A percentile compares a stretch with the other conserved stretches of the same genome.
Evolutionary conservation across 2,329 filamentous ascomycete genomes (phyloP).

Genomic region (Clarireedia paspali): DNA sequence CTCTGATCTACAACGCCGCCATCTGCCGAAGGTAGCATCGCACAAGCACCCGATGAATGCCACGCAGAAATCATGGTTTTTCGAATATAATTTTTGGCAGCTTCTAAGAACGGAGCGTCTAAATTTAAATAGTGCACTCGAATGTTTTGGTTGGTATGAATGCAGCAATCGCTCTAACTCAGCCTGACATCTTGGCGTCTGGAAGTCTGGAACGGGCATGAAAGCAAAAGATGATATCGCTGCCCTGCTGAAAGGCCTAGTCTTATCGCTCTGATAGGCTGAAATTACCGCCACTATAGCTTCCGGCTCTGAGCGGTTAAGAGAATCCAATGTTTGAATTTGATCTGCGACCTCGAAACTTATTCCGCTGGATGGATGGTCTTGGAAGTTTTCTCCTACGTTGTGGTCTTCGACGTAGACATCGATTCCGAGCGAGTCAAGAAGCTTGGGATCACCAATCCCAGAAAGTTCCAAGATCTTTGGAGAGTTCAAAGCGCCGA

Average conservation of each 20-base stretch:
- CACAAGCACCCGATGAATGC: conserved; percentile 14
- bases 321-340: not conserved
- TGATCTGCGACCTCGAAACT: conserved; percentile 3
- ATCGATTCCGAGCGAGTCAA: not conserved
- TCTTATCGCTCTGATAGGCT: not conserved
- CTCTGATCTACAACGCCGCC: conserved; percentile 15
- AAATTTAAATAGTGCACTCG: not conserved
- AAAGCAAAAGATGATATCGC: not conserved
- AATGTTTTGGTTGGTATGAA: not conserved
- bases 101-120: not conserved
- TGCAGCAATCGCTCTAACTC: not conserved
- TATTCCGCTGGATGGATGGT: conserved; percentile 20
- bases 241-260: not conserved
- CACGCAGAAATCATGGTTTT: not conserved
- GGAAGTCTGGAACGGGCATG: not conserved
- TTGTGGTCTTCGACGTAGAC: conserved; percentile 31
- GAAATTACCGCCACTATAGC: not conserved
- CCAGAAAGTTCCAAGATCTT: not conserved
- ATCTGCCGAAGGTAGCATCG: conserved; percentile 12
- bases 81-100: conserved; percentile 1
- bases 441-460: not conserved
- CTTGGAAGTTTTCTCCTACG: conserved; percentile 33
- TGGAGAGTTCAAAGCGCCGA: not conserved
- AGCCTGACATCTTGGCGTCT: not conserved
- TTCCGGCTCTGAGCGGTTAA: not conserved